Evolutionary conservation across 2,329 filamentous ascomycete genomes (phyloP).

Genomic region (Ophiocordyceps camponoti-floridani): DNA sequence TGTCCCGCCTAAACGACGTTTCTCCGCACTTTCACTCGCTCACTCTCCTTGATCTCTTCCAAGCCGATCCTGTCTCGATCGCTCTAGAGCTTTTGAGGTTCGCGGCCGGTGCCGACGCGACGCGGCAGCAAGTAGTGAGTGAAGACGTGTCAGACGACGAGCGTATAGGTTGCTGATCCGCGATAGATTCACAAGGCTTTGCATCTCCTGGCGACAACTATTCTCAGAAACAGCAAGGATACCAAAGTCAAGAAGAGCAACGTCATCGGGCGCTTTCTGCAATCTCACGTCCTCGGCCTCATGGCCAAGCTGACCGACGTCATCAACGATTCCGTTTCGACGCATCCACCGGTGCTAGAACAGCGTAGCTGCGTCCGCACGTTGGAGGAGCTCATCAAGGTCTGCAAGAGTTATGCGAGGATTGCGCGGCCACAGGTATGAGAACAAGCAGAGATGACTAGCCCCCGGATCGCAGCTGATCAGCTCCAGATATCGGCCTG

Average conservation of each 20-base stretch:
- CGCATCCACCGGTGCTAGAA: slow-evolving; percentile 41
- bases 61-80: slow-evolving; percentile 56
- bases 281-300: slow-evolving; percentile 69
- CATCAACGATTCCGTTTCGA: slow-evolving; percentile 48
- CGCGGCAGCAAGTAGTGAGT: slow-evolving; percentile 38
- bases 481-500: slow-evolving; percentile 64
- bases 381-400: slow-evolving; percentile 71
- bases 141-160: background rate
- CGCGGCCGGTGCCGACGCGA: slow-evolving; percentile 48
- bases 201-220: slow-evolving; percentile 23
- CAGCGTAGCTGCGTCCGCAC: slow-evolving; percentile 64
- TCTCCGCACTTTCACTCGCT: slow-evolving; percentile 51
- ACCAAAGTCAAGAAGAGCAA: slow-evolving; percentile 31
- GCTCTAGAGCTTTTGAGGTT: slow-evolving; percentile 70
- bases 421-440: slow-evolving; percentile 70
- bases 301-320: slow-evolving; percentile 66
- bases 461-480: background rate
- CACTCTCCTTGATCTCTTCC: slow-evolving; percentile 50
- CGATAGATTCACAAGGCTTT: slow-evolving; percentile 28
- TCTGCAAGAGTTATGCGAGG: slow-evolving; percentile 55
- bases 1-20: slow-evolving; percentile 49
- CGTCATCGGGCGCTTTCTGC: slow-evolving; percentile 56
- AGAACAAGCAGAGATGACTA: background rate
- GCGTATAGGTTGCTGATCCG: slow-evolving; percentile 8
- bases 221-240: slow-evolving; percentile 21